These are phyloP conservation scores for Lagenidium sp. DNA, from an alignment of 352 stramenopile genomes.

Conservation along the genomic window DNA sequence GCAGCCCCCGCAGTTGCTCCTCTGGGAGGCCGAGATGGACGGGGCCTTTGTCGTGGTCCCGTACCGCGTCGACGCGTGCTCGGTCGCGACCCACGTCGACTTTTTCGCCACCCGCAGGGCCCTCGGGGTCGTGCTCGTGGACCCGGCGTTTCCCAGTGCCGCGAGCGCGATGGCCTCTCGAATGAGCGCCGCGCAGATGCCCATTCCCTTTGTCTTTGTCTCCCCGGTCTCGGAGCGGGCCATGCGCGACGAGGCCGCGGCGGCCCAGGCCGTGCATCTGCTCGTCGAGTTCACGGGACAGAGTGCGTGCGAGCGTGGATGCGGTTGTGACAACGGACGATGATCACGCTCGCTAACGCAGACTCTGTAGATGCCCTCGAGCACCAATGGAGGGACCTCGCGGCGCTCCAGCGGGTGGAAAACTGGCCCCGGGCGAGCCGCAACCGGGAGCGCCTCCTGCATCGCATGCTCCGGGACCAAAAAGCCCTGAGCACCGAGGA, in stretches of 20 bases:
- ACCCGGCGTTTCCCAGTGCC: constrained; percentile 16
- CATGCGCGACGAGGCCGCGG: background rate
- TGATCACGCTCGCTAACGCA: background rate
- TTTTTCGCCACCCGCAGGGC: constrained; percentile 27
- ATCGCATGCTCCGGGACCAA: constrained; percentile 71
- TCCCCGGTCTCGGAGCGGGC: constrained; percentile 8
- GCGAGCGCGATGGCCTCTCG: constrained; percentile 11
- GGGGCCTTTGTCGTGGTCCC: constrained; percentile 20
- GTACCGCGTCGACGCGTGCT: constrained; percentile 22
- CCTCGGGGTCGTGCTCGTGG: constrained; percentile 35
- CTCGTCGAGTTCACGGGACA: constrained; percentile 54
- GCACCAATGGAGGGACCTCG: constrained; percentile 59
- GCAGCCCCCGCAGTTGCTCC: constrained; percentile 9
- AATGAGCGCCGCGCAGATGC: constrained; percentile 13
- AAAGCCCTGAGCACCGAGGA: constrained; percentile 27
- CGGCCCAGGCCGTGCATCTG: constrained; percentile 14
- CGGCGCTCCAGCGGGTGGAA: constrained; percentile 22
- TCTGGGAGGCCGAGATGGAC: constrained; percentile 10
- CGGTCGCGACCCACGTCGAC: constrained; percentile 25
- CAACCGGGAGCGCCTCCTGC: constrained; percentile 44
- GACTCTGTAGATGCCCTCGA: constrained; percentile 31
- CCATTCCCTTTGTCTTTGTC: constrained; percentile 44
- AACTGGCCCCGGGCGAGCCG: constrained; percentile 43
- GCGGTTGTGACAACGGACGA: background rate
- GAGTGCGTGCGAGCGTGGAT: constrained; percentile 25